Conservation (phyloP, 2,329 filamentous ascomycete species). For the Diaporthe velutina region DNA sequence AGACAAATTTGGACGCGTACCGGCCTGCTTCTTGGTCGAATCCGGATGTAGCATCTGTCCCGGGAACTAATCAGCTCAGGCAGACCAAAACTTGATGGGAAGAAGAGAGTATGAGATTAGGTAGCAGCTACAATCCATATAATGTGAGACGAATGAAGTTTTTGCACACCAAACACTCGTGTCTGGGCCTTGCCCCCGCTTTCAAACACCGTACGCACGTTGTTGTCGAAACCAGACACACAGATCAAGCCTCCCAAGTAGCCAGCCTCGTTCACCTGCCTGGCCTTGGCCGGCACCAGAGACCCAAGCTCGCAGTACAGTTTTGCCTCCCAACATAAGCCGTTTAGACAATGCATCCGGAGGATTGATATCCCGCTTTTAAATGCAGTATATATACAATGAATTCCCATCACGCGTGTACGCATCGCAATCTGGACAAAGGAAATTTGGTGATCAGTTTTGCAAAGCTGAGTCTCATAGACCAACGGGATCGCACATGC, state of each 20-base stretch:
- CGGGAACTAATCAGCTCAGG: not conserved
- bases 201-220: constrained; percentile 27
- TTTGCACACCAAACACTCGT: constrained; percentile 7
- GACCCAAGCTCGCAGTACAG: constrained; percentile 12
- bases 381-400: constrained; percentile 35
- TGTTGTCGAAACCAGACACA: constrained; percentile 7
- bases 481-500: constrained; percentile 30
- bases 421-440: constrained; percentile 5
- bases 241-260: not conserved
- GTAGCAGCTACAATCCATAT: constrained; percentile 18
- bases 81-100: not conserved
- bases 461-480: constrained; percentile 2
- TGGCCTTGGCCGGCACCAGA: constrained; percentile 5
- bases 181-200: constrained; percentile 8
- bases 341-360: constrained; percentile 20
- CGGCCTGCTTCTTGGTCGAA: not conserved
- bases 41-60: not conserved
- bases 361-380: not conserved
- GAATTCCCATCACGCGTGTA: constrained; percentile 24
- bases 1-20: not conserved
- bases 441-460: not conserved
- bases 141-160: not conserved
- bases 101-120: constrained; percentile 24
- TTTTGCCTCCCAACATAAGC: constrained; percentile 30
- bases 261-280: not conserved